Base-by-base conservation (phyloP, 1,139 yeast species). In the Yamadazyma sp. region DNA sequence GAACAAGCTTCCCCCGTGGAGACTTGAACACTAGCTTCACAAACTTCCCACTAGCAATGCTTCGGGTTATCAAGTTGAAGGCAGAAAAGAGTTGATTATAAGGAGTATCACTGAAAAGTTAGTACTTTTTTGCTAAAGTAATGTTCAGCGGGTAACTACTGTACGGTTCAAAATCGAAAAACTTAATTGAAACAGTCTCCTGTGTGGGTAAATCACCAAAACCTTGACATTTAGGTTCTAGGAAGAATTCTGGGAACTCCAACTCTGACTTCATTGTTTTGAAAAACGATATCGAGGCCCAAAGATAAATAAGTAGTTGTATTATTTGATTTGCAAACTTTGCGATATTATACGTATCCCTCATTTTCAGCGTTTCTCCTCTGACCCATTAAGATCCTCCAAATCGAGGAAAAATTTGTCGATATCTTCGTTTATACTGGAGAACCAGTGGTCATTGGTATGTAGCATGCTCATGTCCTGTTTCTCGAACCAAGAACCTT, bases 1-100 rank as follows among this genome's bases (percentile, higher is more conserved):
- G 16, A n/a, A 27, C n/a, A 16, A 31, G 29, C 23, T 37, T 37
- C 4, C 39, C 39, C 5, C 31, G 11, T 5, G 9, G 16, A n/a
- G 31, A 28, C 12, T 28, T 28, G 11, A 28, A 28, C 5, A 28
- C 20, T 5, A 28, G n/a, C 20, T 28, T 15, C 10, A 28, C 31
- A n/a, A 17, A 11, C 8, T 17, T 16, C 7, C 31, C 31, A 4
- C 5, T 20, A 16, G 20, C n/a, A 16, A 28, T 6, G 18, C 10
- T 12, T 4, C 5, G 5, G 11, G 12, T 28, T 15, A 28, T 15
- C 7, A 16, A 3, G 3, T 16, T 17, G 14, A 28, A 28, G 7
- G 31, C 31, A 16, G 9, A 4, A 16, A 9, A 16, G 16, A 30
- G 33, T 12, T 30, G 33, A 24, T 30, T 30, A 18, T 17, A 30